phyloP scores from a whole-genome alignment of 2,329 filamentous ascomycete species.

The Pseudocercospora cruenta region DNA sequence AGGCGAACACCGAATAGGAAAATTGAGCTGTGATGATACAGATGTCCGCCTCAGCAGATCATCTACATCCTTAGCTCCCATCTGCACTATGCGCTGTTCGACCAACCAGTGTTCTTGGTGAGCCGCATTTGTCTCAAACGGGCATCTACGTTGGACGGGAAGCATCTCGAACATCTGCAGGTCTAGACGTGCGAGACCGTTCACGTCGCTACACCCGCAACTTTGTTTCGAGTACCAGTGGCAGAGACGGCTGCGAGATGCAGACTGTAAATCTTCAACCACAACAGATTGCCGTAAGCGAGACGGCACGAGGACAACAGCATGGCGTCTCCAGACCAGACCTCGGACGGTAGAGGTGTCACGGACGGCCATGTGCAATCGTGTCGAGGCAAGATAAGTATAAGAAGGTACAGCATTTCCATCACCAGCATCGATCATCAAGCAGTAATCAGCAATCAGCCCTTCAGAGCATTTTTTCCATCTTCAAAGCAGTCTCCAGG shows the following conservation, averaged over 20 bases:
- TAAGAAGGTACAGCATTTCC: conserved; percentile 10
- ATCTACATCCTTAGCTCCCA: conserved; percentile 10
- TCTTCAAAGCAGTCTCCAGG: not conserved
- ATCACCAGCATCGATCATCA: conserved; percentile 6
- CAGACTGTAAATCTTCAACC: conserved; percentile 8
- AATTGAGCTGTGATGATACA: not conserved
- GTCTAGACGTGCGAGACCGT: conserved; percentile 11
- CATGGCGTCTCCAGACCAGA: not conserved
- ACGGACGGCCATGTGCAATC: not conserved
- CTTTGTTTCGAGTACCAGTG: conserved; percentile 4
- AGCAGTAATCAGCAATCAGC: conserved; percentile 9
- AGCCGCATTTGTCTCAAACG: conserved; percentile 7
- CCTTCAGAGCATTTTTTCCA: not conserved
- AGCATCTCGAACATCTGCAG: conserved; percentile 7
- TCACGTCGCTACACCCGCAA: conserved; percentile 13
- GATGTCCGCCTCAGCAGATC: conserved; percentile 2
- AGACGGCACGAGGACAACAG: conserved; percentile 12
- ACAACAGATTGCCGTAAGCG: conserved; percentile 9
- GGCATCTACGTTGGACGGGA: conserved; percentile 1
- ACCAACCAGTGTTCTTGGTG: conserved; percentile 4
- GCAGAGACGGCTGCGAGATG: conserved; percentile 6
- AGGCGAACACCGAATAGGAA: conserved; percentile 9
- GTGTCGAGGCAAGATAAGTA: conserved; percentile 6
- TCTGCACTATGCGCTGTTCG: not conserved
- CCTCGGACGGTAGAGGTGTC: not conserved